phyloP scores from a whole-genome alignment of 2,329 filamentous ascomycete species.

The Ophiostoma australiae region DNA sequence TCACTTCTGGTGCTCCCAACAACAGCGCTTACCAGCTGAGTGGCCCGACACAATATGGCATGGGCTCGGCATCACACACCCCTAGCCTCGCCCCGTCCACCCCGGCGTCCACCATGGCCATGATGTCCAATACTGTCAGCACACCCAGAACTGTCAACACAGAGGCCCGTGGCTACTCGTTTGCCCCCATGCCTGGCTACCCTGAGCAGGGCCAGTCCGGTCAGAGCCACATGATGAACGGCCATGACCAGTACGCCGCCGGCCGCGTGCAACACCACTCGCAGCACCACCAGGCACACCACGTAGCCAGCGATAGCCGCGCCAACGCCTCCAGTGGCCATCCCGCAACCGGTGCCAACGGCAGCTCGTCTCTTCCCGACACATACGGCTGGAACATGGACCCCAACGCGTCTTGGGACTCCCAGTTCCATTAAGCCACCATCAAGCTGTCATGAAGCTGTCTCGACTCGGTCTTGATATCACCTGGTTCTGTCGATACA shows the following conservation, averaged over 20 bases:
- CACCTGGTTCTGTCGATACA: background rate
- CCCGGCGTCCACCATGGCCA: background rate
- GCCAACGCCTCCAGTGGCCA: background rate
- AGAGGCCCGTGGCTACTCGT: background rate
- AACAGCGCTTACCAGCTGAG: conserved; percentile 1
- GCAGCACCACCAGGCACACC: background rate
- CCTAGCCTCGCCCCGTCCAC: background rate
- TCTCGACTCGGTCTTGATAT: background rate
- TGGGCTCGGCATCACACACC: background rate
- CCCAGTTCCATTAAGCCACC: background rate
- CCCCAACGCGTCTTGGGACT: background rate
- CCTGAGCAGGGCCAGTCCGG: background rate
- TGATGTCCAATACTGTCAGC: background rate
- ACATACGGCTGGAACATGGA: background rate
- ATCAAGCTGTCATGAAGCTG: no score
- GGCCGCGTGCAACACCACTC: background rate
- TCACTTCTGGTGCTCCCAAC: background rate
- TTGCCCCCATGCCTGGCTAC: background rate
- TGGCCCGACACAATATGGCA: background rate
- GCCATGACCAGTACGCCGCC: background rate
- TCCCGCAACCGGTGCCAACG: background rate
- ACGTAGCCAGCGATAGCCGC: background rate
- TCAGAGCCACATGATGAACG: background rate
- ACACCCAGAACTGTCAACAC: background rate
- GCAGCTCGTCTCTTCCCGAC: background rate